Evolutionary conservation across 1,284 basidiomycete genomes (phyloP).

Genomic region (Ganoderma multipileum): DNA sequence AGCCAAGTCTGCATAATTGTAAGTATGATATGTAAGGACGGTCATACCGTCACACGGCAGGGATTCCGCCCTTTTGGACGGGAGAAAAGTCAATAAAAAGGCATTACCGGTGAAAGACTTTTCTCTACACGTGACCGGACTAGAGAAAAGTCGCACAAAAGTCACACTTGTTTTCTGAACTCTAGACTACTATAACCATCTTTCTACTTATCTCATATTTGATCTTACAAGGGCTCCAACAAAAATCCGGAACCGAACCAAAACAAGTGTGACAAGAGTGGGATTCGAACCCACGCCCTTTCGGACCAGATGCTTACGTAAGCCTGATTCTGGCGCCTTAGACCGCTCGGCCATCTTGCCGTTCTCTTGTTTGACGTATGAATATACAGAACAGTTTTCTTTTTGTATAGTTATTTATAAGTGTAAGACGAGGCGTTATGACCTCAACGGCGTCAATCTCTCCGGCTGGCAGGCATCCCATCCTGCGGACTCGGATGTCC

Average conservation of each 20-base stretch:
- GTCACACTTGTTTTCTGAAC: no score
- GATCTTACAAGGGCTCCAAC: no score
- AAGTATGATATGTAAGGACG: no score
- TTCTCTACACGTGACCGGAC: no score
- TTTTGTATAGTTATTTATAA: neutral
- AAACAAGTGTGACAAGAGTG: slow-evolving; percentile 36
- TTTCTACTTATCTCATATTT: no score
- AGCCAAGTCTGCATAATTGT: neutral
- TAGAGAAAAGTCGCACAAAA: no score
- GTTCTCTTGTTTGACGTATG: neutral
- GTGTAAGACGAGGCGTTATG: neutral
- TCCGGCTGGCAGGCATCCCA: neutral
- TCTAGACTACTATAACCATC: no score
- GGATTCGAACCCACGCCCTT: slow-evolving; percentile 53
- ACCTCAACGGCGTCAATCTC: slow-evolving; percentile 19
- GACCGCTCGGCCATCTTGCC: slow-evolving; percentile 34
- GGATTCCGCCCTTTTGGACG: no score
- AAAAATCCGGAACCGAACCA: no score
- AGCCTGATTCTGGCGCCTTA: slow-evolving; percentile 33
- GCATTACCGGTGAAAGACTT: no score
- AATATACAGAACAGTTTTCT: neutral
- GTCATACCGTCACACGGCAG: no score
- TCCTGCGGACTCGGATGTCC: neutral
- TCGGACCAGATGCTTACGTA: slow-evolving; percentile 42
- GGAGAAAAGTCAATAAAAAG: no score